phyloP scores from a whole-genome alignment of 2,329 filamentous ascomycete species.

The Amesomyces nigricolor region DNA sequence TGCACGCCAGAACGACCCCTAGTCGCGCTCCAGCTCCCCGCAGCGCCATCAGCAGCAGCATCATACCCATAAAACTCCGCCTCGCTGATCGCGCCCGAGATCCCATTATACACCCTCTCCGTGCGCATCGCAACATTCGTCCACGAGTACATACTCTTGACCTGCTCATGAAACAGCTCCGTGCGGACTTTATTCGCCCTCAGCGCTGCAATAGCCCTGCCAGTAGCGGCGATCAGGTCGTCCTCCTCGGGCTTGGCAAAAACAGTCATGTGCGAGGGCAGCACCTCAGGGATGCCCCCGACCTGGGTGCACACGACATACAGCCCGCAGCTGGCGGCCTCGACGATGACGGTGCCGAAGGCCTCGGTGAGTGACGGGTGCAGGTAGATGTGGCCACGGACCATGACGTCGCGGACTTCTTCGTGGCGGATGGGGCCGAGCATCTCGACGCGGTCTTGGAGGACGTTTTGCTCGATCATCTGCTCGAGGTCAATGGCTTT shows the following conservation, averaged over 20 bases:
- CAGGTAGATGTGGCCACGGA: conserved; percentile 91
- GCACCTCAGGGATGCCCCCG: conserved; percentile 91
- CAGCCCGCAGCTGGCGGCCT: conserved; percentile 89
- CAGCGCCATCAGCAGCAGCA: conserved; percentile 46
- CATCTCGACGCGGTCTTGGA: conserved; percentile 91
- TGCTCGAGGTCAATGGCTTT: conserved; percentile 98
- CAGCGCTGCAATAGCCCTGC: conserved; percentile 79
- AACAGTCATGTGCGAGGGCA: conserved; percentile 93
- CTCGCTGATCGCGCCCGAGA: conserved; percentile 78
- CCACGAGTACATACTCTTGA: conserved; percentile 99
- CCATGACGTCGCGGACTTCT: conserved; percentile 96
- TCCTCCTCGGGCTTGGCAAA: conserved; percentile 97
- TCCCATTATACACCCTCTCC: conserved; percentile 90
- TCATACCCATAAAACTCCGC: conserved; percentile 85
- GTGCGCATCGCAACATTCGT: conserved; percentile 90
- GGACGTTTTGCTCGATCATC: conserved; percentile 90
- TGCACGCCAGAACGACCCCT: conserved; percentile 64
- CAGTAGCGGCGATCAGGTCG: conserved; percentile 83
- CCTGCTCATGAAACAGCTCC: conserved; percentile 92
- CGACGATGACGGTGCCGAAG: conserved; percentile 96
- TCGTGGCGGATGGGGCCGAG: conserved; percentile 90
- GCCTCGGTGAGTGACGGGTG: conserved; percentile 94
- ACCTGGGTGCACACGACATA: conserved; percentile 97
- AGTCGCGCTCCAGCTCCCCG: conserved; percentile 61
- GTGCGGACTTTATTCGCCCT: conserved; percentile 83